These are phyloP conservation scores for Pseudonectria buxi DNA, from an alignment of 2,329 filamentous ascomycete genomes.

Conservation along the genomic window DNA sequence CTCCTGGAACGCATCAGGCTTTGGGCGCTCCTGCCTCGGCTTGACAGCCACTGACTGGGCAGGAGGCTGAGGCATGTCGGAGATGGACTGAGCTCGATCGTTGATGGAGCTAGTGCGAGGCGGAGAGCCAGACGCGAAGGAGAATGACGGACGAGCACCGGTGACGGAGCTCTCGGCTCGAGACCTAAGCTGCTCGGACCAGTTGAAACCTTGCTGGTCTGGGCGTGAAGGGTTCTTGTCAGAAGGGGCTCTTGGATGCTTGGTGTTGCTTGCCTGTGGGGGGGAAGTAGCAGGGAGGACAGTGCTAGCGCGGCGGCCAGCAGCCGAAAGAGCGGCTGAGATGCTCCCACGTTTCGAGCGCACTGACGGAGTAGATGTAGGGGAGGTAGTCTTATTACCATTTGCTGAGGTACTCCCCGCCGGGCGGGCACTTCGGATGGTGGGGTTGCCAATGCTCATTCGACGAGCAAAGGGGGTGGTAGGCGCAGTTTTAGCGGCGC, in stretches of 20 bases:
- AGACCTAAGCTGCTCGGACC: constrained; percentile 90
- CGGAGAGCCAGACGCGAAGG: constrained; percentile 42
- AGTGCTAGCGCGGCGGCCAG: constrained; percentile 32
- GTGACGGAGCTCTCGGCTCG: constrained; percentile 76
- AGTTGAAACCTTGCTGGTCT: constrained; percentile 89
- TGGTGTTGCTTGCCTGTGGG: constrained; percentile 54
- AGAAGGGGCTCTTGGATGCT: constrained; percentile 54
- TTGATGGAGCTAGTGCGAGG: constrained; percentile 38
- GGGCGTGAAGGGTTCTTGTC: constrained; percentile 54
- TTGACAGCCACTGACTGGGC: constrained; percentile 41
- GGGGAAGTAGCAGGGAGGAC: constrained; percentile 25
- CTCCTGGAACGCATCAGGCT: constrained; percentile 94
- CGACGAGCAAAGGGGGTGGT: constrained; percentile 73
- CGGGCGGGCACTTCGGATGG: constrained; percentile 51
- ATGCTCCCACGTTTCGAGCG: constrained; percentile 25
- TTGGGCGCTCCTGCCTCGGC: constrained; percentile 48
- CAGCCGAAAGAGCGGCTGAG: constrained; percentile 27
- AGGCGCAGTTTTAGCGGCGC: constrained; percentile 50
- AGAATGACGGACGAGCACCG: constrained; percentile 51
- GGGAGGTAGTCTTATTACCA: constrained; percentile 49
- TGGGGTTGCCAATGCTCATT: constrained; percentile 83
- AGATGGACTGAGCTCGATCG: constrained; percentile 64
- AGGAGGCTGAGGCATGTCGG: constrained; percentile 54
- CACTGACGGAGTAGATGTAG: constrained; percentile 28
- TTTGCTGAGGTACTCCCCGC: constrained; percentile 53